These are phyloP conservation scores for Aspergillus quadricinctus DNA, from an alignment of 2,329 filamentous ascomycete species.

Conservation along the genomic window DNA sequence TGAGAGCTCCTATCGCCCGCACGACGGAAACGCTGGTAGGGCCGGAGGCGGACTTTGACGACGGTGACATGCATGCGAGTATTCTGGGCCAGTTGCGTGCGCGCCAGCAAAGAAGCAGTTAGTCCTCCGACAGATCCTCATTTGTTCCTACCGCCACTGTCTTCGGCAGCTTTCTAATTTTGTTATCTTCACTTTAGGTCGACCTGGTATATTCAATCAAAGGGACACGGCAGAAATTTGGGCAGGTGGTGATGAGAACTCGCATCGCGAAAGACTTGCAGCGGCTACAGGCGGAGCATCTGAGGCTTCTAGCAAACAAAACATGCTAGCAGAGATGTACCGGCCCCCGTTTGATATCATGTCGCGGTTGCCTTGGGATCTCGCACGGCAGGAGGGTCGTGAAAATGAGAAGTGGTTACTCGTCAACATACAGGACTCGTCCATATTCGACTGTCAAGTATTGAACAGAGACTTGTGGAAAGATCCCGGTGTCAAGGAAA, in stretches of 20 bases:
- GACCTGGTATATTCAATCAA: conserved; percentile 68
- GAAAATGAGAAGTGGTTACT: conserved; percentile 89
- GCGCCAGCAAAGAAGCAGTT: conserved; percentile 36
- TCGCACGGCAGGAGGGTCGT: conserved; percentile 79
- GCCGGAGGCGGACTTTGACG: conserved; percentile 55
- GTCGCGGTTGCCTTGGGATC: conserved; percentile 72
- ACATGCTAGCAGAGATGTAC: conserved; percentile 83
- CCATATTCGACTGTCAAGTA: conserved; percentile 89
- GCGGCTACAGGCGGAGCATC: conserved; percentile 62
- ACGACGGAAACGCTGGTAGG: conserved; percentile 89
- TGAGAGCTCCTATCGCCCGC: conserved; percentile 85
- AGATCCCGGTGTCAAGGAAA: conserved; percentile 69
- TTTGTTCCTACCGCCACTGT: background rate
- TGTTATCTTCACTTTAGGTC: conserved; percentile 25
- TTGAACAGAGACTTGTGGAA: conserved; percentile 97
- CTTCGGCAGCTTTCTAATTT: conserved; percentile 4
- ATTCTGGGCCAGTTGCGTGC: conserved; percentile 62
- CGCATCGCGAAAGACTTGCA: conserved; percentile 52
- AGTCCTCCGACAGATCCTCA: conserved; percentile 6
- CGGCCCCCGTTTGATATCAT: conserved; percentile 90
- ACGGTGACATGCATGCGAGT: conserved; percentile 56
- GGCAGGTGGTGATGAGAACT: conserved; percentile 47
- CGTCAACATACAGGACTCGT: conserved; percentile 90
- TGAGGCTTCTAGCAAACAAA: conserved; percentile 64
- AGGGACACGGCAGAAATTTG: conserved; percentile 55